Percentiles rank a stretch among this genome's conserved stretches.
These are phyloP conservation scores for Phytophthora pseudosyringae DNA, from an alignment of 352 stramenopile species.

Conservation along the genomic window DNA sequence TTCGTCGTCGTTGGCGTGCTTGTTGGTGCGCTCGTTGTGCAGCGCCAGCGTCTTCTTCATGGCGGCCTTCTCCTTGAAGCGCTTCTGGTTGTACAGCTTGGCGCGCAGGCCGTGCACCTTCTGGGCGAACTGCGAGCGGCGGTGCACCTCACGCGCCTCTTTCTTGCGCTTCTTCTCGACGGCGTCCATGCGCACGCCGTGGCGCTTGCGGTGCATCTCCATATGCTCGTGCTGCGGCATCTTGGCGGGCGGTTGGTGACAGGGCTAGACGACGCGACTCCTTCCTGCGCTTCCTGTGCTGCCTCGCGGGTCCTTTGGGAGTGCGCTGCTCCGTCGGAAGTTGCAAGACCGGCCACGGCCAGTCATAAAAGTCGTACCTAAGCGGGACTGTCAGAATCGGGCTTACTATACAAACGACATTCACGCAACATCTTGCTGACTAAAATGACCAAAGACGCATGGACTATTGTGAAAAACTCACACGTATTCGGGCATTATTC, in stretches of 20 bases:
- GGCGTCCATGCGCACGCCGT: slow-evolving; percentile 98
- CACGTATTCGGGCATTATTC: too few relatives aligned
- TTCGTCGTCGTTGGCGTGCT: slow-evolving; percentile 98
- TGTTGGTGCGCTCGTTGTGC: slow-evolving; percentile 99
- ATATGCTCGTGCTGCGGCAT: slow-evolving; percentile 99
- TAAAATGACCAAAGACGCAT: too few relatives aligned
- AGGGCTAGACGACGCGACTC: background rate
- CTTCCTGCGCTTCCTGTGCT: background rate
- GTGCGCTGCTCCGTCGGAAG: slow-evolving; percentile 16
- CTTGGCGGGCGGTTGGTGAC: slow-evolving; percentile 34
- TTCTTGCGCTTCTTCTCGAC: slow-evolving; percentile 98
- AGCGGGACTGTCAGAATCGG: background rate
- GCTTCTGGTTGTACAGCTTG: slow-evolving; percentile 99
- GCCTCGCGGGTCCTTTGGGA: slow-evolving; percentile 22
- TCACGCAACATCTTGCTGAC: slow-evolving; percentile 2
- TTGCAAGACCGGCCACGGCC: slow-evolving; percentile 20
- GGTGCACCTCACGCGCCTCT: slow-evolving; percentile 98
- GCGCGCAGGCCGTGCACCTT: slow-evolving; percentile 98
- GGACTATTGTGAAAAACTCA: too few relatives aligned
- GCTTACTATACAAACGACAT: slow-evolving; percentile 4
- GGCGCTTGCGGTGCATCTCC: slow-evolving; percentile 99
- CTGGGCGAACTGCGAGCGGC: slow-evolving; percentile 97
- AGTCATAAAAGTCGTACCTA: slow-evolving; percentile 38
- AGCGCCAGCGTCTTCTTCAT: slow-evolving; percentile 99
- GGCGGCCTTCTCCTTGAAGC: slow-evolving; percentile 99